Evolutionary conservation across 208 protist species (phyloP).

Genomic region (Trypanosoma lewisi): DNA sequence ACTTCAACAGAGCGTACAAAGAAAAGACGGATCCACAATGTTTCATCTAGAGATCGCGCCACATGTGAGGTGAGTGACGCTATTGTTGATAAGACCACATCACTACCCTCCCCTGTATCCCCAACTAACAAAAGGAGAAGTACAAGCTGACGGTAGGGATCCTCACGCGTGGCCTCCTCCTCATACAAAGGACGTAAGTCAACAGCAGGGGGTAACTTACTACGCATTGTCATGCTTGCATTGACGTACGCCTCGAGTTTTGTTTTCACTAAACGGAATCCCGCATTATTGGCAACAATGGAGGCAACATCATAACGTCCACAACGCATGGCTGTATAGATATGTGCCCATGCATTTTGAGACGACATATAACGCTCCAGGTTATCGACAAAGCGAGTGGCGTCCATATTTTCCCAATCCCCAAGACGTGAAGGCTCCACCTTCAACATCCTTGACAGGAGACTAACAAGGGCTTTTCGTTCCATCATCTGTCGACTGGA

Average conservation of each 20-base stretch:
- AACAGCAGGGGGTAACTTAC: constrained; percentile 28
- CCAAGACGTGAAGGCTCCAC: constrained; percentile 50
- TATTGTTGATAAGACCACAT: constrained; percentile 51
- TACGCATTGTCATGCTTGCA: constrained; percentile 32
- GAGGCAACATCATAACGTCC: constrained; percentile 77
- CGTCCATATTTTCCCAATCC: constrained; percentile 55
- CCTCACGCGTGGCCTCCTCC: constrained; percentile 44
- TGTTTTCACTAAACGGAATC: constrained; percentile 33
- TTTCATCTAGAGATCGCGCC: constrained; percentile 62
- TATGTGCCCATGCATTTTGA: constrained; percentile 55
- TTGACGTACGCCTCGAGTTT: constrained; percentile 35
- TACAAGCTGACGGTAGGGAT: constrained; percentile 69
- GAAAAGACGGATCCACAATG: constrained; percentile 41
- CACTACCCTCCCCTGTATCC: constrained; percentile 46
- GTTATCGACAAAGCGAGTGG: constrained; percentile 46
- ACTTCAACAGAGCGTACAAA: constrained; percentile 21
- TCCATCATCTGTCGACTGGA: constrained; percentile 69
- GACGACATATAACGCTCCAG: constrained; percentile 39
- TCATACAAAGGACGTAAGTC: constrained; percentile 62
- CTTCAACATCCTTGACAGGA: constrained; percentile 46
- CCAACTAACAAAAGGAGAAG: constrained; percentile 75
- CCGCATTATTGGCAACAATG: constrained; percentile 37
- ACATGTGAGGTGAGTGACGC: constrained; percentile 42
- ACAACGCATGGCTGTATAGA: constrained; percentile 70
- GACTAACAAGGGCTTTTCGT: constrained; percentile 42